phyloP scores from a whole-genome alignment of 129 eudicot species.

The Tanacetum coccineum region DNA sequence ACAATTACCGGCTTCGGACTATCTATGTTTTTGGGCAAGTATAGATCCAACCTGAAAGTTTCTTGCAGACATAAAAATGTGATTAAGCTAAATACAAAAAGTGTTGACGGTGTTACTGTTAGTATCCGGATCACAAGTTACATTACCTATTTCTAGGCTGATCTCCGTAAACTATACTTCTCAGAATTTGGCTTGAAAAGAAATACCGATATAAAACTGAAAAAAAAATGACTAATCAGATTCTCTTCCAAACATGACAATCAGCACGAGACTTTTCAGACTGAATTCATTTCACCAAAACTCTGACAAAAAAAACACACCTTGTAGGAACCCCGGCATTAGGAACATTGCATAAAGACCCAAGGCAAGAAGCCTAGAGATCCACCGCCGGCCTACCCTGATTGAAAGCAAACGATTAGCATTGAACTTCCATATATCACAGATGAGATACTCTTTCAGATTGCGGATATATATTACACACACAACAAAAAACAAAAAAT shows the following conservation, averaged over 20 bases:
- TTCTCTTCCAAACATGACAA: slow-evolving; percentile 16
- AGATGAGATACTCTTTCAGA: not conserved
- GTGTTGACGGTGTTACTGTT: not conserved
- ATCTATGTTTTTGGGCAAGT: slow-evolving; percentile 62
- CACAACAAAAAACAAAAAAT: too few relatives aligned
- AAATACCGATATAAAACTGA: slow-evolving; percentile 72
- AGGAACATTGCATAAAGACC: slow-evolving; percentile 81
- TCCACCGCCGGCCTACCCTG: slow-evolving; percentile 99
- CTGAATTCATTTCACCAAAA: not conserved
- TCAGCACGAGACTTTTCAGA: slow-evolving; percentile 5
- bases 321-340: slow-evolving; percentile 93
- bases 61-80: slow-evolving; percentile 2
- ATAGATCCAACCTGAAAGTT: slow-evolving; percentile 75
- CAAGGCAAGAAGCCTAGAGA: slow-evolving; percentile 70
- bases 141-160: slow-evolving; percentile 83
- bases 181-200: slow-evolving; percentile 63
- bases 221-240: slow-evolving; percentile 21
- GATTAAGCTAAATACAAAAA: slow-evolving; percentile 9
- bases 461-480: too few relatives aligned
- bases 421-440: not conserved
- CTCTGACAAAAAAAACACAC: slow-evolving; percentile 30
- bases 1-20: slow-evolving; percentile 77
- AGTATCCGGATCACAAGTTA: not conserved
- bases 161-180: slow-evolving; percentile 92
- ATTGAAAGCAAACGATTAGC: slow-evolving; percentile 38